Conservation (phyloP, 441 rosid species). For the Populus hybrid region DNA sequence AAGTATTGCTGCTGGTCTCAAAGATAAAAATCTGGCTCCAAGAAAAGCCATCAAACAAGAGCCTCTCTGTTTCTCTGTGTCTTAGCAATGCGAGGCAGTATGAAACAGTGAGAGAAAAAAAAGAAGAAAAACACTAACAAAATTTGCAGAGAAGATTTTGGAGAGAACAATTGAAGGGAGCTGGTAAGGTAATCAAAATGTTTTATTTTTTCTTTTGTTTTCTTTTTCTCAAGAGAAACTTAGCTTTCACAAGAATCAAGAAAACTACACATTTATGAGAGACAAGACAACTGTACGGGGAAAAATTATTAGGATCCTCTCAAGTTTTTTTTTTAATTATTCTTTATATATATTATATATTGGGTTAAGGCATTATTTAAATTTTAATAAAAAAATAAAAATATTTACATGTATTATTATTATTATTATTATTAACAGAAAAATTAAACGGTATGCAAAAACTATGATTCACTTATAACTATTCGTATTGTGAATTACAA, state of each 20-base stretch:
- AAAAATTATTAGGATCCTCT: background rate
- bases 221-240: too few relatives aligned
- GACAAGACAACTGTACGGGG: background rate
- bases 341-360: too few relatives aligned
- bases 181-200: background rate
- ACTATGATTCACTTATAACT: too few relatives aligned
- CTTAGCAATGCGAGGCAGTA: background rate
- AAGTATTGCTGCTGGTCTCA: background rate
- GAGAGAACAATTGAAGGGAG: background rate
- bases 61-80: background rate
- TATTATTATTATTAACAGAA: too few relatives aligned
- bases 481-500: too few relatives aligned
- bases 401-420: too few relatives aligned
- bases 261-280: background rate
- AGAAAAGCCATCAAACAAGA: constrained; percentile 28
- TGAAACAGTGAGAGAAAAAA: background rate
- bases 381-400: too few relatives aligned
- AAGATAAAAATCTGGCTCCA: background rate
- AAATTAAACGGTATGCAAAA: too few relatives aligned
- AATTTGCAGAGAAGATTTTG: background rate
- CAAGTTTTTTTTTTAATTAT: background rate
- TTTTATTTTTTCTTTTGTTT: background rate
- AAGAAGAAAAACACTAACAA: background rate
- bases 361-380: too few relatives aligned
- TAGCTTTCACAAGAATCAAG: background rate